Percentiles rank a stretch among this genome's conserved stretches.
These are phyloP conservation scores for Heterobasidion occidentale DNA, from an alignment of 1,284 basidiomycete genomes.

Conservation along the genomic window DNA sequence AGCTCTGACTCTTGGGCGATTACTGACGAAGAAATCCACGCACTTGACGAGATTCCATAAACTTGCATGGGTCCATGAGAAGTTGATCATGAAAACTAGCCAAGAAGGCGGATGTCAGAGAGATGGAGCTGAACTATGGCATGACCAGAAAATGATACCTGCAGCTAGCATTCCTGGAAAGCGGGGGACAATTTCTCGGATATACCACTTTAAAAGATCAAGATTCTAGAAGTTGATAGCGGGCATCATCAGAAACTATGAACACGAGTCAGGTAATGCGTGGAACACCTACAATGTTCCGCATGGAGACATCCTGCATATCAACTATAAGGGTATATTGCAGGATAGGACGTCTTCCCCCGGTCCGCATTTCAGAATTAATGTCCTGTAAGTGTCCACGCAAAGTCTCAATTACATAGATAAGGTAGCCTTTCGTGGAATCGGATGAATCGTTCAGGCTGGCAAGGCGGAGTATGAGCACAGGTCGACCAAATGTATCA, in stretches of 20 bases:
- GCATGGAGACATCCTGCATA: conserved; percentile 48
- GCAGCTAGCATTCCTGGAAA: conserved; percentile 76
- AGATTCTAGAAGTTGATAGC: conserved; percentile 33
- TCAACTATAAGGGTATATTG: conserved; percentile 71
- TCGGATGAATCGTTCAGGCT: conserved; percentile 27
- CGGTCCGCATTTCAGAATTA: conserved; percentile 16
- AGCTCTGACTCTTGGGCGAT: conserved; percentile 5
- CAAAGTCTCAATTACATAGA: conserved; percentile 46
- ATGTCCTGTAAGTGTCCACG: conserved; percentile 42
- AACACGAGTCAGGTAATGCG: neutral
- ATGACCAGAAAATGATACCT: conserved; percentile 32
- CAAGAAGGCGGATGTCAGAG: neutral
- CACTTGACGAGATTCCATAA: conserved; percentile 73
- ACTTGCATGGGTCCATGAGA: conserved; percentile 75
- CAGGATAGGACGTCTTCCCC: conserved; percentile 29
- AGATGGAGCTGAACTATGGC: neutral
- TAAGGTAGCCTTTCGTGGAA: conserved; percentile 31
- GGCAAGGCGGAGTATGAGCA: conserved; percentile 40
- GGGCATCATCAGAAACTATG: conserved; percentile 4
- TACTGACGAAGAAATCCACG: conserved; percentile 13
- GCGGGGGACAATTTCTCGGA: conserved; percentile 57
- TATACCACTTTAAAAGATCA: conserved; percentile 55
- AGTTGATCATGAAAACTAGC: conserved; percentile 71
- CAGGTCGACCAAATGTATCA: conserved; percentile 58
- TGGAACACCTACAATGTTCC: conserved; percentile 43